These are phyloP conservation scores for Populus nigra DNA, from an alignment of 345 rosid species.

Conservation along the genomic window DNA sequence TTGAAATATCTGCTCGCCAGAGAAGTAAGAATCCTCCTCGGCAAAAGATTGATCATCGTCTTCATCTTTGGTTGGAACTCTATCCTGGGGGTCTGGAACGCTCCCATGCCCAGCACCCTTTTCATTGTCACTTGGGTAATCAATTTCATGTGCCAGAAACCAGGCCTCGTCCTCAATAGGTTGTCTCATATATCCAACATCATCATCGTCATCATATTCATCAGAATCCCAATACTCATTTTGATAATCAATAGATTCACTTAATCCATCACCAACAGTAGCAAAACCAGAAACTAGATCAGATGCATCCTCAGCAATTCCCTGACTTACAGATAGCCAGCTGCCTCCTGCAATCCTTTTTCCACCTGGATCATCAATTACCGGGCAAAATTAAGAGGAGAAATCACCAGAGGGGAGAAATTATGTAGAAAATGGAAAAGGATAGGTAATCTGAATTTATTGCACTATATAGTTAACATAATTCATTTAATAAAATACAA, in stretches of 20 bases:
- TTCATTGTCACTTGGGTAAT: conserved; percentile 97
- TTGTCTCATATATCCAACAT: conserved; percentile 94
- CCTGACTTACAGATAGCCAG: conserved; percentile 98
- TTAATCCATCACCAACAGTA: conserved; percentile 89
- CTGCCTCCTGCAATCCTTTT: conserved; percentile 81
- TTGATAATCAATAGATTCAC: conserved; percentile 86
- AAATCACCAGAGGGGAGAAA: not conserved
- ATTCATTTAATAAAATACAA: not conserved
- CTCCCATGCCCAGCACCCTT: conserved; percentile 81
- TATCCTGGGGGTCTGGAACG: conserved; percentile 79
- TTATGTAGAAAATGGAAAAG: not conserved
- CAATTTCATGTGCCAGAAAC: conserved; percentile 99
- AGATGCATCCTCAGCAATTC: conserved; percentile 92
- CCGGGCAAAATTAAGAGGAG: conserved; percentile 4
- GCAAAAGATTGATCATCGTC: conserved; percentile 90
- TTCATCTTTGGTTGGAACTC: conserved; percentile 72
- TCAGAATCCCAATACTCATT: conserved; percentile 99
- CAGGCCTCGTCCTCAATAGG: conserved; percentile 98
- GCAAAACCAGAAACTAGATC: conserved; percentile 99
- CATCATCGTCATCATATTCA: conserved; percentile 96
- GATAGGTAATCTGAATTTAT: not conserved
- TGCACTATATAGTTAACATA: not conserved
- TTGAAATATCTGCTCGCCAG: conserved; percentile 78
- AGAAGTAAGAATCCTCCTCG: conserved; percentile 93
- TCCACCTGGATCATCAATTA: conserved; percentile 54